These are phyloP conservation scores for Fusarium setosum DNA, from an alignment of 2,329 filamentous ascomycete species.

Conservation along the genomic window DNA sequence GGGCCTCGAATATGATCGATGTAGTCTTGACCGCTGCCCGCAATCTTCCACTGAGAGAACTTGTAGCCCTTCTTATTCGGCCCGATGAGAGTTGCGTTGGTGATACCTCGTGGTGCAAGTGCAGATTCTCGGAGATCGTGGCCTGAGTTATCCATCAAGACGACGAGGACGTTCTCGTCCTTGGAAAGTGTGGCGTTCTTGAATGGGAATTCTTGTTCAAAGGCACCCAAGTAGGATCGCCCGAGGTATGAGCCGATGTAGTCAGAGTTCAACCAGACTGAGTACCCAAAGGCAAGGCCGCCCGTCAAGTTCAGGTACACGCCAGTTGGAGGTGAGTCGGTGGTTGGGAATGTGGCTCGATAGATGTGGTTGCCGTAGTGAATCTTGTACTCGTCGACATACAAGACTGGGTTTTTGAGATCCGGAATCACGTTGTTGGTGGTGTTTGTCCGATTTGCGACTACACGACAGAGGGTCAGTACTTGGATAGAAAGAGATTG, in stretches of 20 bases:
- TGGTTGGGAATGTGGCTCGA: conserved; percentile 60
- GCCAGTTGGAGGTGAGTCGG: conserved; percentile 50
- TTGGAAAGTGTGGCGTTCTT: conserved; percentile 57
- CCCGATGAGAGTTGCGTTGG: conserved; percentile 61
- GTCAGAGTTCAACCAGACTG: conserved; percentile 66
- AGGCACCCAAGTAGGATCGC: conserved; percentile 51
- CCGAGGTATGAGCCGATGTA: conserved; percentile 68
- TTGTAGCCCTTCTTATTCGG: conserved; percentile 40
- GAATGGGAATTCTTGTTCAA: conserved; percentile 60
- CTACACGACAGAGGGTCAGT: conserved; percentile 9
- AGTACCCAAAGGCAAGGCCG: conserved; percentile 67
- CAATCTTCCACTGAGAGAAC: conserved; percentile 68
- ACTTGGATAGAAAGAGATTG: rapidly evolving
- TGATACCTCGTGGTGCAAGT: conserved; percentile 62
- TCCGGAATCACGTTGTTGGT: conserved; percentile 60
- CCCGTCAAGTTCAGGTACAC: conserved; percentile 64
- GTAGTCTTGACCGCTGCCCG: conserved; percentile 60
- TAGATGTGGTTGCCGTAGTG: conserved; percentile 66
- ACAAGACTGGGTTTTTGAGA: conserved; percentile 64
- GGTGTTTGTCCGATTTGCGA: conserved; percentile 61
- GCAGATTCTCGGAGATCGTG: conserved; percentile 65
- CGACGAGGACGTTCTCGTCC: conserved; percentile 61
- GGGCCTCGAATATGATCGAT: conserved; percentile 67
- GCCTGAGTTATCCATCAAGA: conserved; percentile 70
- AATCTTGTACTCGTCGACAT: conserved; percentile 67